Evolutionary conservation across 179 eudicot species (phyloP), one percentile per base, ranked within the genome.

Genomic region (Spinacia oleracea): DNA sequence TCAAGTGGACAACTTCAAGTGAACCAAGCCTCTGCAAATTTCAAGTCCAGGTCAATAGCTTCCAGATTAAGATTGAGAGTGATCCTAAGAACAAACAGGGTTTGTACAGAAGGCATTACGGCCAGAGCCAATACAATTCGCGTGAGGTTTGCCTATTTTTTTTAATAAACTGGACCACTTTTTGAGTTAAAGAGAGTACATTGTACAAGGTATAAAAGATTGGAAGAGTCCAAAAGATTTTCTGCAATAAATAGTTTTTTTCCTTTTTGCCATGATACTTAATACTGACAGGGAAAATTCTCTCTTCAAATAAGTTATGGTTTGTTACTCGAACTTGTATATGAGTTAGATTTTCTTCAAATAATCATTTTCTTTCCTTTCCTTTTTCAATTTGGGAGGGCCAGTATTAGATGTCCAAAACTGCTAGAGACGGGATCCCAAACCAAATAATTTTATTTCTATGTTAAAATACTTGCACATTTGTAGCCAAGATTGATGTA

Each of bases 51-150:
- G 53, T 27, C 25, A 60, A 46, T 25, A 14, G 69, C 78, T 74
- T 55, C 46, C 58, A 21, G 59, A 74, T 70, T 38, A 59, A 66
- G 27, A 71, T 59, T 66, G 64, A 66, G 42, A 72, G 34, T 21
- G 48, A 31, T 53, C 55, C 60, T 55, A 71, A 65, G 98, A 94
- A 81, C 98, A 94, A 62, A 81, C 82, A 1, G 97, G 86, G 62
- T 85, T 93, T 11, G 90, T 93, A 34, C 89, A 93, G 70, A 91
- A 88, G 78, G 89, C 98, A 0, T 15, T 93, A 79, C 97, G 91
- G 75, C 85, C 73, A 0, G 94, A 94, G 64, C 94, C 93, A 16
- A 85, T 94, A 70, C 83, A 73, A 11, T 78, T 20, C 21, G 64
- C 75, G 5, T 53, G 15, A 72, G n/a, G 9, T 53, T 23, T 51